phyloP scores from a whole-genome alignment of 495 filamentous ascomycete species.

The Apodospora peruviana region DNA sequence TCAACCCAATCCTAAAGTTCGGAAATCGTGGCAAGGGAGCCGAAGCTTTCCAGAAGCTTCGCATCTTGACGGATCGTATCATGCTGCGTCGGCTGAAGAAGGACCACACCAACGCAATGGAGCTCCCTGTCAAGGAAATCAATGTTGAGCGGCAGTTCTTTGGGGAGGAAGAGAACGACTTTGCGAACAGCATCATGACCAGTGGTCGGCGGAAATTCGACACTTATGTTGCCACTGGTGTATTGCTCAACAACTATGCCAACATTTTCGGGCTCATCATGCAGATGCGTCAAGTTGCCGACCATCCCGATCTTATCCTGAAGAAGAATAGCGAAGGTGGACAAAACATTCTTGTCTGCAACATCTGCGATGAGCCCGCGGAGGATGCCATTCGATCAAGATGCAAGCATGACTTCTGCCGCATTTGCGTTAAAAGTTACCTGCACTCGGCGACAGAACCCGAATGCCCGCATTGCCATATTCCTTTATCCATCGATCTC shows the following conservation, averaged over 20 bases:
- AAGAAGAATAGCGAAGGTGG: slow-evolving; percentile 80
- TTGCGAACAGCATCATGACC: slow-evolving; percentile 92
- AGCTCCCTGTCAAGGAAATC: slow-evolving; percentile 91
- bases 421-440: slow-evolving; percentile 80
- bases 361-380: slow-evolving; percentile 90
- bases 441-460: slow-evolving; percentile 66
- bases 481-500: slow-evolving; percentile 79
- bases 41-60: slow-evolving; percentile 71
- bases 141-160: slow-evolving; percentile 90
- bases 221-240: slow-evolving; percentile 89
- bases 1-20: slow-evolving; percentile 68
- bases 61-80: slow-evolving; percentile 78
- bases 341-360: slow-evolving; percentile 86
- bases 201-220: slow-evolving; percentile 83
- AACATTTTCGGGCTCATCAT: slow-evolving; percentile 86
- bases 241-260: slow-evolving; percentile 95
- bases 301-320: slow-evolving; percentile 90
- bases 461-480: slow-evolving; percentile 91
- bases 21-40: slow-evolving; percentile 50
- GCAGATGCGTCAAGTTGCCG: slow-evolving; percentile 94
- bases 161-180: slow-evolving; percentile 88
- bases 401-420: slow-evolving; percentile 94
- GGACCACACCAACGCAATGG: slow-evolving; percentile 88
- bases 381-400: slow-evolving; percentile 88
- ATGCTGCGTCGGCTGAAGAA: slow-evolving; percentile 92